Evolutionary conservation across 805 yeast genomes (phyloP), one percentile per base, ranked within the genome.

Genomic region (Yarrowia hollandica): DNA sequence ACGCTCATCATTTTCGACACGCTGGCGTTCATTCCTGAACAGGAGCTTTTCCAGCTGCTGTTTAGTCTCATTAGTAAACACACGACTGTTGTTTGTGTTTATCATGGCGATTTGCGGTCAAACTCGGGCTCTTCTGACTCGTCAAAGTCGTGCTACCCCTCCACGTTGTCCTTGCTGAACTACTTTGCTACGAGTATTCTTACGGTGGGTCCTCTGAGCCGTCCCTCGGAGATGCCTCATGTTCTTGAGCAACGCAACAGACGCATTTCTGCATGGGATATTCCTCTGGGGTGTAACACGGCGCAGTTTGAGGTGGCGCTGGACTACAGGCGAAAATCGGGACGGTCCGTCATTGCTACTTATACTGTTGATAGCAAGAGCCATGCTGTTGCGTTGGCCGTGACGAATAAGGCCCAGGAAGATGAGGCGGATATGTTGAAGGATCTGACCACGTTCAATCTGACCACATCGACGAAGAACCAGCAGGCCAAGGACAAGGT

Each of bases 381-480:
- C 3, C 76, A 19, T 88, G 39, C 66, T 4, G 64, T 63, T 26
- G 71, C 70, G 0, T 62, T 69, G 1, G 61, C 69, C 10, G 64
- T 69, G 2, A 62, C 69, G 1, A 62, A 62, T 3, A 60, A 64
- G 2, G 71, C 68, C 8, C 64, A 62, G 8, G 72, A 69, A 19
- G 81, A 82, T 28, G 83, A 81, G 14, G 81, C 79, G 14, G 55
- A 33, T 0, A 67, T 86, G 60, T 74, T 92, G 48, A 81, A 84
- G 62, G 88, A 79, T 34, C 76, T 94, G 65, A 89, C 98, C 0
- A 94, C 99, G 0, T 92, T 92, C 75, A 91, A 91, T 64, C 75
- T 92, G 59, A 77, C 83, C 7, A 87, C 95, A 0, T 86, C 84
- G 7, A 80, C 81, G 3, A 85, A 82, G 65, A 97, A 94, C 68